Evolutionary conservation across 768 basidiomycete genomes (phyloP), one percentile per base, ranked within the genome.

Genomic region (Suillus alpinus): DNA sequence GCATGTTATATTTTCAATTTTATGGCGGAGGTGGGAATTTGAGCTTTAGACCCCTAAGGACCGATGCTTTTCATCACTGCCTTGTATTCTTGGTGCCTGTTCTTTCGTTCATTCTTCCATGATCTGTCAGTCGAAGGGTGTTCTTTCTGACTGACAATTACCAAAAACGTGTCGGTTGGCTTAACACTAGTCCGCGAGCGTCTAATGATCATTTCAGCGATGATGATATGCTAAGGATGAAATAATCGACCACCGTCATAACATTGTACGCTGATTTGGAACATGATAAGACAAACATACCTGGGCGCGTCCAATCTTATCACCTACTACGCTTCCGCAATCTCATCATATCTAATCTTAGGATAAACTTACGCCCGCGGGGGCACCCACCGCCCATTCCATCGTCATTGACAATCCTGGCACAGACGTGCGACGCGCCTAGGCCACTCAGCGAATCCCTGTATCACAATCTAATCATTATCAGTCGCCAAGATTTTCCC

Each of bases 181-280:
- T 55, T 8, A 55, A 55, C 16, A 26, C 53, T 55, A 37, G 53
- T 39, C 53, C 53, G 53, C 53, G 53, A 39, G 53, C 53, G 36
- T 34, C 53, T 53, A 53, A 14, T 26, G 4, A 14, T 34, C 32
- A 51, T 52, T 52, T 20, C 51, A 52, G 51, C 34, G 34, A 34
- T 36, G 34, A 20, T 36, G 51, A 36, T 23, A 52, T 52, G 34
- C 20, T 6, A 52, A 52, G 32, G 34, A 36, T 36, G 51, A 8
- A 52, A 31, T 29, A 10, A 29, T 49, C 9, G 8, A 10, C 29
- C 29, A 31, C 26, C 29, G 3, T 18, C 26, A 31, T 18, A 16
- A 29, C 47, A 49, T 31, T 31, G 16, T 6, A 29, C 8, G 29
- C 29, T 49, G 26, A 49, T 50, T 50, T 29, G 47, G 29, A 50